Base-by-base conservation (phyloP, 768 basidiomycete species). In the Mrakia hoshinonis region DNA sequence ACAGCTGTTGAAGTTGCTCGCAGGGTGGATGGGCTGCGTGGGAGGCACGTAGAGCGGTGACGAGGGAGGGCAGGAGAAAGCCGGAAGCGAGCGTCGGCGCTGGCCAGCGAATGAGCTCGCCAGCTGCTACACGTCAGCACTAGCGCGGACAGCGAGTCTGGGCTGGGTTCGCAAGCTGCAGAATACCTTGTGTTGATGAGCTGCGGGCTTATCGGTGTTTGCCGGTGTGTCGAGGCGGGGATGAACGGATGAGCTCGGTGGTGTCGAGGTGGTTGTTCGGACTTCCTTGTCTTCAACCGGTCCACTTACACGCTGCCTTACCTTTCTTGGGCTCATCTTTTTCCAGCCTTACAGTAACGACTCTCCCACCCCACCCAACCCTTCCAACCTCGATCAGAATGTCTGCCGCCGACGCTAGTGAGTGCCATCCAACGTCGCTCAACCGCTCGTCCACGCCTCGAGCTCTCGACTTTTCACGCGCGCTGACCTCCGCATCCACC, bases 291-390 rank as follows among this genome's bases (percentile, higher is more conserved):
- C 31, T 61, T 61, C 58, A 51, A 18, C 49, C n/a, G n/a, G n/a
- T 61, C 15, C 18, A 61, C 58, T 61, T 29, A 61, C 58, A 20
- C 58, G 43, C 49, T 51, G 34, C 36, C 58, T 31, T 55, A 22
- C 36, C n/a, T 20, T 36, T 61, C 31, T 60, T 26, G 26, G 18
- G 29, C 20, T 34, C 3, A 2, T 61, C 5, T 20, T 36, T 34
- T 31, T 31, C 9, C 34, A 61, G 58, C 58, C 34, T 34, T 61
- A 61, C 58, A 61, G 58, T 61, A 61, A 61, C 58, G 58, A 61
- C 58, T 36, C 31, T 22, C 7, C 36, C 36, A 43, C 15, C 9
- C 36, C 34, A 22, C 15, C 58, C 15, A 61, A 61, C 34, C 36
- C 49, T 31, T n/a, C 31, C 34, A 61, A 36, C 31, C 58, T 36